A percentile compares a stretch with the other conserved stretches of the same genome.
Conservation (phyloP, 2,329 filamentous ascomycete species). For the Aaosphaeria pasadenensis region DNA sequence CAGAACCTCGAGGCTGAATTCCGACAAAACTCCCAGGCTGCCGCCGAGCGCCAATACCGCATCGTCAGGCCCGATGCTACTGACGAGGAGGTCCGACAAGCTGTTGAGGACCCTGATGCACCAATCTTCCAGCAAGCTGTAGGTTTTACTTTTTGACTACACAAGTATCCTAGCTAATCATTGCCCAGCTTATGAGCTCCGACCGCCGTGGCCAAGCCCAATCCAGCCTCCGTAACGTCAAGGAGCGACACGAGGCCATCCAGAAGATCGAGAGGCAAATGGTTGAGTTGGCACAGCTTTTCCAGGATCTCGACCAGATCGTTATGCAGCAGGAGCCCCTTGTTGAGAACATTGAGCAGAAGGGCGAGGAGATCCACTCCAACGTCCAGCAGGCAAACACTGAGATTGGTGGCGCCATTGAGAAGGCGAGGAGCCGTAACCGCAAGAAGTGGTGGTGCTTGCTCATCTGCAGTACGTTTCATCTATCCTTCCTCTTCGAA, state of each 20-base stretch:
- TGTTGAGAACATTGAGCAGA: conserved; percentile 78
- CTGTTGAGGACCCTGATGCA: conserved; percentile 69
- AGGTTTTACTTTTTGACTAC: conserved; percentile 14
- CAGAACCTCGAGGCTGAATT: conserved; percentile 78
- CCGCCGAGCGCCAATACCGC: conserved; percentile 84
- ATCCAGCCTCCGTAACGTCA: conserved; percentile 73
- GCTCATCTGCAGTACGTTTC: conserved; percentile 62
- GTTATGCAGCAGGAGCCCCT: conserved; percentile 83
- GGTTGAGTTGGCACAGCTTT: conserved; percentile 80
- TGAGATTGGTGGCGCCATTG: conserved; percentile 77
- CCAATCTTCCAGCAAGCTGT: conserved; percentile 85
- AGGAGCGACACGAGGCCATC: conserved; percentile 80
- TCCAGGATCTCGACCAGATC: conserved; percentile 83
- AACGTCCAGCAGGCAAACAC: conserved; percentile 83
- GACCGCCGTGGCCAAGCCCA: conserved; percentile 79
- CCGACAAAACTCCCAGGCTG: conserved; percentile 74
- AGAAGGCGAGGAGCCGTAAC: conserved; percentile 64
- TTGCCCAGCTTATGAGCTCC: conserved; percentile 65
- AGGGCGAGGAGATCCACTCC: conserved; percentile 79
- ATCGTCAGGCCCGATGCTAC: conserved; percentile 82
- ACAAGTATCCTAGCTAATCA: conserved; percentile 5
- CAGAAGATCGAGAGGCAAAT: conserved; percentile 91
- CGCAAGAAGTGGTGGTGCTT: conserved; percentile 98
- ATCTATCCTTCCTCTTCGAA: neutral
- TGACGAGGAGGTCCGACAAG: conserved; percentile 73